Evolutionary conservation across 192 early-diverging fungal species (phyloP).

Genomic region (Spizellomyces punctatus): DNA sequence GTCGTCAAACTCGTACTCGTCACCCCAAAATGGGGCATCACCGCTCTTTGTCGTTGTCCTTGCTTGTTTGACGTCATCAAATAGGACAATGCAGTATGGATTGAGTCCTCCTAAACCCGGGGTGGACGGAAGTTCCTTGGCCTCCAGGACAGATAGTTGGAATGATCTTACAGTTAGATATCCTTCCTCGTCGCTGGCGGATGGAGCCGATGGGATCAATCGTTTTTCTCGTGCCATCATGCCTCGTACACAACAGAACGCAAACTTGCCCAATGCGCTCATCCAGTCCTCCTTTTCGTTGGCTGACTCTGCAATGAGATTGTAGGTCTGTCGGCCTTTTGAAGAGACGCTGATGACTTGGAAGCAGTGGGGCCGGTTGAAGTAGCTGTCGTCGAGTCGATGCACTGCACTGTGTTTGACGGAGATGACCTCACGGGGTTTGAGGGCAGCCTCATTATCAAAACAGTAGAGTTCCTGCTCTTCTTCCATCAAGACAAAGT

Average conservation of each 20-base stretch:
- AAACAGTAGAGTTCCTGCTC: slow-evolving; percentile 39
- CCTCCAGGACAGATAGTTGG: slow-evolving; percentile 41
- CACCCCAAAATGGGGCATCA: slow-evolving; percentile 52
- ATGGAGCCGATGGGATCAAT: not conserved
- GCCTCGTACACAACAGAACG: slow-evolving; percentile 37
- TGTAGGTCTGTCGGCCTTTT: slow-evolving; percentile 38
- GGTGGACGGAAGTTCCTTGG: slow-evolving; percentile 37
- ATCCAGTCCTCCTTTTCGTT: slow-evolving; percentile 40
- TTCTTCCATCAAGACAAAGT: slow-evolving; percentile 39
- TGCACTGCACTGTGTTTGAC: slow-evolving; percentile 34
- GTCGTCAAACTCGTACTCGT: slow-evolving; percentile 41
- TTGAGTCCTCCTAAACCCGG: slow-evolving; percentile 8
- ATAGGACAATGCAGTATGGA: slow-evolving; percentile 42
- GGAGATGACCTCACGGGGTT: slow-evolving; percentile 37
- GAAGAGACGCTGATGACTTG: slow-evolving; percentile 33
- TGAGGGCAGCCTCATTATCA: slow-evolving; percentile 34
- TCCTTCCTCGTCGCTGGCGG: not conserved
- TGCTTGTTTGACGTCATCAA: slow-evolving; percentile 50
- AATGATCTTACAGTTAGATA: slow-evolving; percentile 22
- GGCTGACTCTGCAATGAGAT: slow-evolving; percentile 41
- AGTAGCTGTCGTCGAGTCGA: slow-evolving; percentile 47
- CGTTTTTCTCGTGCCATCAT: slow-evolving; percentile 7
- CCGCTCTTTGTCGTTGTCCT: slow-evolving; percentile 40
- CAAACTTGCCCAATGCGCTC: slow-evolving; percentile 13
- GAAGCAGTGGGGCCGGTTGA: slow-evolving; percentile 38